A percentile compares a stretch with the other conserved stretches of the same genome.
Evolutionary conservation across 306 rosid species (phyloP).

Genomic region (apple (Malus domestica)): ASM211411v1 NC_041795.1:5487001-5487500

Average conservation of each 20-base stretch:
- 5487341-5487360: background rate
- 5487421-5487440: background rate
- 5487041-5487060: background rate
- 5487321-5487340: background rate
- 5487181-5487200: background rate
- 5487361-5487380: background rate
- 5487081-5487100: background rate
- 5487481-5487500: background rate
- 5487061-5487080: background rate
- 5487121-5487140: background rate
- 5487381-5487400: background rate
- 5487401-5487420: background rate
- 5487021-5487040: background rate
- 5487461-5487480: background rate
- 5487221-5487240: background rate
- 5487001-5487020: background rate
- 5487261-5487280: background rate
- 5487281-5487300: background rate
- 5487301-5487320: background rate
- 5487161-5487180: background rate
- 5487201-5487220: background rate
- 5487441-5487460: background rate
- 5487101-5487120: background rate
- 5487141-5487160: accelerated
- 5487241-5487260: background rate